Evolutionary conservation across 2,329 filamentous ascomycete genomes (phyloP).

Genomic region (Chaetomiaceae sp.): DNA sequence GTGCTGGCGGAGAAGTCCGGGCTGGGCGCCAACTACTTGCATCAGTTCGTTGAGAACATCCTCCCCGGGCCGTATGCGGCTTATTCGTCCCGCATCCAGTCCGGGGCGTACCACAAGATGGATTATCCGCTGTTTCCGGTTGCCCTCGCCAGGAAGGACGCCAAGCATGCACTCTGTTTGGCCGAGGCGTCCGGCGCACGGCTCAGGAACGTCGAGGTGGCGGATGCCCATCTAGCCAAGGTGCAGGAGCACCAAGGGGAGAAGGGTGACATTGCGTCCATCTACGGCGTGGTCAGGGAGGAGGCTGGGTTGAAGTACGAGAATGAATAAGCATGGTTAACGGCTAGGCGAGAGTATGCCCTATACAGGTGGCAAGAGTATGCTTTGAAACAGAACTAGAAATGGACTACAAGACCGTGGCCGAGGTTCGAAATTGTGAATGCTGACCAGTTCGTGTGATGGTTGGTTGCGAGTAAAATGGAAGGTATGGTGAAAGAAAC

Average conservation of each 20-base stretch:
- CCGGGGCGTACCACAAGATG: constrained; percentile 69
- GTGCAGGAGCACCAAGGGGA: constrained; percentile 63
- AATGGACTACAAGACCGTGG: too few relatives aligned
- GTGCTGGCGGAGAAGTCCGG: constrained; percentile 75
- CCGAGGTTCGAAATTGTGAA: too few relatives aligned
- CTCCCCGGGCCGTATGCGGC: constrained; percentile 70
- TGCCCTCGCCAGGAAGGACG: constrained; percentile 77
- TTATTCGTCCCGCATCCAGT: constrained; percentile 68
- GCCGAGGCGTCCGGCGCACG: constrained; percentile 56
- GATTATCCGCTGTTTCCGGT: constrained; percentile 78
- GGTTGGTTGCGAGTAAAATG: too few relatives aligned
- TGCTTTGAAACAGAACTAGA: not conserved
- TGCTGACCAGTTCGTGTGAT: too few relatives aligned
- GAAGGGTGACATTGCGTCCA: constrained; percentile 70
- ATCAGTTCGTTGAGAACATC: constrained; percentile 65
- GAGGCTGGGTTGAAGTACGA: constrained; percentile 71
- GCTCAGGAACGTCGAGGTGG: constrained; percentile 60
- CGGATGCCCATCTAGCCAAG: constrained; percentile 59
- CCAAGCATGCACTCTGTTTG: constrained; percentile 63
- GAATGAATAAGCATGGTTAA: constrained; percentile 41
- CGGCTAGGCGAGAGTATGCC: too few relatives aligned
- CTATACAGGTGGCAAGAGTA: too few relatives aligned
- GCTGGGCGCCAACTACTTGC: constrained; percentile 62
- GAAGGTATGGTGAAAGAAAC: too few relatives aligned
- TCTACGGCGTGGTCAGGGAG: constrained; percentile 74